phyloP scores from a whole-genome alignment of 208 protist species.

The Tritrichomonas foetus region DNA sequence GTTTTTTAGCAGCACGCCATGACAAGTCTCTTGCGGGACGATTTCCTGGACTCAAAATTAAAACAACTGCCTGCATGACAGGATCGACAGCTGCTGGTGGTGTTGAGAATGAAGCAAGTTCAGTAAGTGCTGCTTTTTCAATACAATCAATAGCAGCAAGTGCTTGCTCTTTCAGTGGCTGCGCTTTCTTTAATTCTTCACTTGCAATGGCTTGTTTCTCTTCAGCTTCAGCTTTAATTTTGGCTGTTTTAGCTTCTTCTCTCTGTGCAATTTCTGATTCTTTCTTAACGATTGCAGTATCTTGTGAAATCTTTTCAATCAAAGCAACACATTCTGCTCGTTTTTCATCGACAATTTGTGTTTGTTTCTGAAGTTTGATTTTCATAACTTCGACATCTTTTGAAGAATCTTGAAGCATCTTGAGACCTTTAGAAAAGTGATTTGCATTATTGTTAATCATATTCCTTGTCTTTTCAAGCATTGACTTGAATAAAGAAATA shows the following conservation, averaged over 20 bases:
- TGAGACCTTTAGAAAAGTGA: constrained; percentile 64
- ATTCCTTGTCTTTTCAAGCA: no score
- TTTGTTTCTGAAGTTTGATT: constrained; percentile 57
- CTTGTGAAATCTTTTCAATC: not conserved
- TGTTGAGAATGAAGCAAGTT: constrained; percentile 89
- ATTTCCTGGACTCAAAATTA: constrained; percentile 72
- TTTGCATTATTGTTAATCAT: constrained; percentile 76
- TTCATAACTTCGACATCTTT: constrained; percentile 59
- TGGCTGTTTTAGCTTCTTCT: constrained; percentile 42
- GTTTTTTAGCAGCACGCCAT: constrained; percentile 89
- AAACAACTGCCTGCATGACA: constrained; percentile 83
- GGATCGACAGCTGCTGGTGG: constrained; percentile 84
- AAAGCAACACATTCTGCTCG: not conserved
- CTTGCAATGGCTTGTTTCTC: not conserved
- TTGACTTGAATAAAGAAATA: constrained; percentile 95
- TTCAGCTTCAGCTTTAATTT: constrained; percentile 31
- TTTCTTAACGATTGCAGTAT: constrained; percentile 35
- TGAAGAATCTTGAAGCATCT: constrained; percentile 60
- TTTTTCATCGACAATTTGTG: constrained; percentile 54
- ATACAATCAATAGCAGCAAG: constrained; percentile 86
- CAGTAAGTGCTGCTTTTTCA: constrained; percentile 87
- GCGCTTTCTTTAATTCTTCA: constrained; percentile 67
- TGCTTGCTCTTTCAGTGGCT: constrained; percentile 82
- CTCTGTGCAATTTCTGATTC: constrained; percentile 62
- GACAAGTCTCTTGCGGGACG: constrained; percentile 57